Evolutionary conservation across 2,329 filamentous ascomycete genomes (phyloP).

Genomic region (Sporothrix humicola): DNA sequence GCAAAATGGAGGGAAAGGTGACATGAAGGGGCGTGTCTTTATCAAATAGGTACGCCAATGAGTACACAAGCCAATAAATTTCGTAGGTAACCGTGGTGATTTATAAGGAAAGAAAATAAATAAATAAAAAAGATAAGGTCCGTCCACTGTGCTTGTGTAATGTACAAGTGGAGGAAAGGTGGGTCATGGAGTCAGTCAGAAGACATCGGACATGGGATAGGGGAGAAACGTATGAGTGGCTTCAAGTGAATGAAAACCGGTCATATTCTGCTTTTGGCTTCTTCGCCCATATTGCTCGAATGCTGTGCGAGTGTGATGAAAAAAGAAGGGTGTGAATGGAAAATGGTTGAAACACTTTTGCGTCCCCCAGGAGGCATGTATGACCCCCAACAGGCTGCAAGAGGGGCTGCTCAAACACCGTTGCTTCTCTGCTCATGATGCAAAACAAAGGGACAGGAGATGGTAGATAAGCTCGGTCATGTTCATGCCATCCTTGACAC

Average conservation of each 20-base stretch:
- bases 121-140: slow-evolving; percentile 7
- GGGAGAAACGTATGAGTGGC: background rate
- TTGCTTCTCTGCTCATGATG: background rate
- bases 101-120: background rate
- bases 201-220: slow-evolving; percentile 17
- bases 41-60: background rate
- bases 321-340: background rate
- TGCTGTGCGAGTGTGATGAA: slow-evolving; percentile 31
- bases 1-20: background rate
- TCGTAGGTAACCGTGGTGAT: background rate
- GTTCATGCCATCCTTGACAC: background rate
- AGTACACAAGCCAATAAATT: background rate
- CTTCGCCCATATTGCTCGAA: background rate
- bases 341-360: too few relatives aligned
- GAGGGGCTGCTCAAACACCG: too few relatives aligned
- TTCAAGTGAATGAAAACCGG: background rate
- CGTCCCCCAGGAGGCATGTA: too few relatives aligned
- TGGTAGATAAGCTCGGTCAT: background rate
- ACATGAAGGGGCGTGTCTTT: background rate
- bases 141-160: slow-evolving; percentile 12
- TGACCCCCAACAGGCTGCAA: too few relatives aligned
- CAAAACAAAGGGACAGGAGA: background rate
- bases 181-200: background rate
- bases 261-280: slow-evolving; percentile 12
- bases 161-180: background rate